Evolutionary conservation across 2,329 filamentous ascomycete species (phyloP).

Genomic region (Venturia nashicola): DNA sequence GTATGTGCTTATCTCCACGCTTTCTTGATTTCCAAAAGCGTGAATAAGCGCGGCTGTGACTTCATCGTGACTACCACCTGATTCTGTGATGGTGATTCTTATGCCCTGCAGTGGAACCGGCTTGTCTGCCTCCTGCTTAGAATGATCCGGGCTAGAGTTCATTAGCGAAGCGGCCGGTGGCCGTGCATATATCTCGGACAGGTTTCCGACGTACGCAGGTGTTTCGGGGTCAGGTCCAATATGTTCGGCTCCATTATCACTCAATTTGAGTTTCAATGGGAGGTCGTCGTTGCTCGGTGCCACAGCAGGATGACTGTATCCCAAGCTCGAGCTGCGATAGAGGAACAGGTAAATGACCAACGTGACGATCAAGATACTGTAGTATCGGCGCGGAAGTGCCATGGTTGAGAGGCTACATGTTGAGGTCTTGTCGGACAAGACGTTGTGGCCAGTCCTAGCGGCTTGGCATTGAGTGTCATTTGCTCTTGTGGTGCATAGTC

Average conservation of each 20-base stretch:
- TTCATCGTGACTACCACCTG: slow-evolving; percentile 20
- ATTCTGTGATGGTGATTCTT: slow-evolving; percentile 14
- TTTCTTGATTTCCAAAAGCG: slow-evolving; percentile 16
- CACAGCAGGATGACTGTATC: not conserved
- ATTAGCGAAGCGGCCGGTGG: not conserved
- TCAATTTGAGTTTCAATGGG: not conserved
- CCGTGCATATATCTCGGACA: not conserved
- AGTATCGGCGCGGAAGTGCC: slow-evolving; percentile 6
- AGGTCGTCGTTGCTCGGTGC: not conserved
- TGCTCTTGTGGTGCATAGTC: too few relatives aligned
- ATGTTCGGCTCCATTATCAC: not conserved
- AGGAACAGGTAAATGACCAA: not conserved
- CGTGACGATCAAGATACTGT: not conserved
- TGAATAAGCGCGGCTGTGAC: slow-evolving; percentile 19
- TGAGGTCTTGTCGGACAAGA: not conserved
- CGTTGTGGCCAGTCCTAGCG: too few relatives aligned
- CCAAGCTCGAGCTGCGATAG: not conserved
- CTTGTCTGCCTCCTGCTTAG: not conserved
- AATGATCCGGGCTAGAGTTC: not conserved
- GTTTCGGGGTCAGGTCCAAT: not conserved
- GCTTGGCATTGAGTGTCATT: too few relatives aligned
- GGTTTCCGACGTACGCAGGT: not conserved
- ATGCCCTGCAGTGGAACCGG: not conserved
- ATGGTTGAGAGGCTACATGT: not conserved
- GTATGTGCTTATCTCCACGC: slow-evolving; percentile 15